Evolutionary conservation across 768 basidiomycete species (phyloP).

Genomic region (Pholiota molesta): DNA sequence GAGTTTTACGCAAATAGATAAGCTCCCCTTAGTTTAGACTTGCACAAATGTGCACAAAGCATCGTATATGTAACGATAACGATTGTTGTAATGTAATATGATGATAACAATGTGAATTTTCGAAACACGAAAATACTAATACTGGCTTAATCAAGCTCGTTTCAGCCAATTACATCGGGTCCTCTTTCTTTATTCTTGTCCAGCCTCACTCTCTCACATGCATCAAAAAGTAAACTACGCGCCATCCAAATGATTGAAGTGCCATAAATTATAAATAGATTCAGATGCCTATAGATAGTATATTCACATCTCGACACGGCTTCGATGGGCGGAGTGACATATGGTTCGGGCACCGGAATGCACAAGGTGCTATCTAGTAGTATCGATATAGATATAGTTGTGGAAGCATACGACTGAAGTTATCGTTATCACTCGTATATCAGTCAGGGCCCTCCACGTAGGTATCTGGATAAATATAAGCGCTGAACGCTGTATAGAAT

Average conservation of each 20-base stretch:
- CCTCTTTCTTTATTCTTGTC: no score
- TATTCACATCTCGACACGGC: not conserved
- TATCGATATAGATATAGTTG: no score
- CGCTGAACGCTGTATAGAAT: not conserved
- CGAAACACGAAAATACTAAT: not conserved
- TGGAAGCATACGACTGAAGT: no score
- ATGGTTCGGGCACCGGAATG: not conserved
- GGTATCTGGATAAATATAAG: not conserved
- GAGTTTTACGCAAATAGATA: not conserved
- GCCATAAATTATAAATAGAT: not conserved
- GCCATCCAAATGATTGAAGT: not conserved
- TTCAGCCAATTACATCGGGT: no score
- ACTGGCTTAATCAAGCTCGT: no score
- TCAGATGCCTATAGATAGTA: not conserved
- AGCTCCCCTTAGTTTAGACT: not conserved
- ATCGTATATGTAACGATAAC: slow-evolving; percentile 1
- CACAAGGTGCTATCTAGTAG: not conserved
- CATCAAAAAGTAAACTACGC: no score
- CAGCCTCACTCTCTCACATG: no score
- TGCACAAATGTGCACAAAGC: not conserved
- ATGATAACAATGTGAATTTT: not conserved
- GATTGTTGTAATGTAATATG: not conserved
- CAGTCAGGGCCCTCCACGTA: not conserved
- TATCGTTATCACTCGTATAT: not conserved
- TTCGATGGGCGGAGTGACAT: not conserved